Evolutionary conservation across 768 basidiomycete species (phyloP).

Genomic region (Lepiota venenata): DNA sequence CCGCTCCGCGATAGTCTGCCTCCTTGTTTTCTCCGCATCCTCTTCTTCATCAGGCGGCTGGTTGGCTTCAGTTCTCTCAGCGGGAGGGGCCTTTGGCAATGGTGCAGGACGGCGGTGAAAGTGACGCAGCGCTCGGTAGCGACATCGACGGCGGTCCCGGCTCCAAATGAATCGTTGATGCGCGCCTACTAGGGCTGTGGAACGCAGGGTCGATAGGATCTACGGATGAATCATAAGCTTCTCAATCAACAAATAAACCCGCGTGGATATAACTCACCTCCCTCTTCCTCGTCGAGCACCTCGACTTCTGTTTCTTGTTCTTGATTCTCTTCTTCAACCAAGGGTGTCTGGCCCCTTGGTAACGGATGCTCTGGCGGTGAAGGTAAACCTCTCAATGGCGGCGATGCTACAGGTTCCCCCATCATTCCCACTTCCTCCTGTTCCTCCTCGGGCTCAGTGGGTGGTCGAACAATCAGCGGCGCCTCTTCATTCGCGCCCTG

Average conservation of each 20-base stretch:
- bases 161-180: slow-evolving; percentile 27
- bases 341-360: not conserved
- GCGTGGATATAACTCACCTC: slow-evolving; percentile 39
- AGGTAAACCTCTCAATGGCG: not conserved
- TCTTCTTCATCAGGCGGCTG: slow-evolving; percentile 29
- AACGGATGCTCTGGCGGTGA: not conserved
- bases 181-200: slow-evolving; percentile 46
- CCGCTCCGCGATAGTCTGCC: slow-evolving; percentile 83
- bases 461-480: slow-evolving; percentile 1
- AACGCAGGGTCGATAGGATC: slow-evolving; percentile 71
- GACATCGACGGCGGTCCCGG: not conserved
- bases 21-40: slow-evolving; percentile 49
- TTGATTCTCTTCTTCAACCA: not conserved
- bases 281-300: slow-evolving; percentile 59
- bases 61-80: slow-evolving; percentile 21
- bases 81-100: too few species aligned
- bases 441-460: not conserved
- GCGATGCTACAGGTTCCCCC: not conserved
- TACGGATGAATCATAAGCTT: slow-evolving; percentile 19
- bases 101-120: not conserved
- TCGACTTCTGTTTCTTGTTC: slow-evolving; percentile 24
- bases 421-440: not conserved
- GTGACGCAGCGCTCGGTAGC: not conserved
- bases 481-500: not conserved
- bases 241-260: not conserved